Conservation (phyloP, 2,329 filamentous ascomycete species). For the Myriosclerotinia scirpicola region DNA sequence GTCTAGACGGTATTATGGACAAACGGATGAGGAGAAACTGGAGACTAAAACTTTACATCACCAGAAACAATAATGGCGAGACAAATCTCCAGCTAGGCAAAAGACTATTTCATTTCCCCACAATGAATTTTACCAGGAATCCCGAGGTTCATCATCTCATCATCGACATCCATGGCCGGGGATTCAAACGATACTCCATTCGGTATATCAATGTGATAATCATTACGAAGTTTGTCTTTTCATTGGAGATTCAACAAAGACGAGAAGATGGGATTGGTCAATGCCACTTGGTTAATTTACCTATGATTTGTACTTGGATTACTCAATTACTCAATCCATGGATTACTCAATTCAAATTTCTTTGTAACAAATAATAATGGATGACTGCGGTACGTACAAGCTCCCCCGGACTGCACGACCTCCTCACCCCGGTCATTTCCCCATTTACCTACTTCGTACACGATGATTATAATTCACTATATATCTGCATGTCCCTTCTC, state of each 20-base stretch:
- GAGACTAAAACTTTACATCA: neutral
- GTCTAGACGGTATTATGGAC: neutral
- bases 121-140: constrained; percentile 5
- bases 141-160: too few species aligned
- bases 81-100: neutral
- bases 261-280: constrained; percentile 1
- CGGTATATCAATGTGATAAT: neutral
- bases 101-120: neutral
- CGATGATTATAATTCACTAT: constrained; percentile 8
- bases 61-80: neutral
- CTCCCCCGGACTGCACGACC: constrained; percentile 3
- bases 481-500: neutral
- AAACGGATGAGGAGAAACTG: neutral
- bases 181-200: constrained; percentile 10
- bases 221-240: neutral
- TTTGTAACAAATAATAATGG: neutral
- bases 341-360: neutral
- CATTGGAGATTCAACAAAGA: constrained; percentile 12
- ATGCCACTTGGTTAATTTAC: neutral
- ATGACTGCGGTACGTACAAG: constrained; percentile 5
- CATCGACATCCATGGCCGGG: neutral
- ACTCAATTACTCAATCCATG: too few species aligned
- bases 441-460: too few species aligned
- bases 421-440: constrained; percentile 4
- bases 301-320: neutral